Evolutionary conservation across 73 alveolate species (phyloP).

Genomic region (Effrenium voratum): DNA sequence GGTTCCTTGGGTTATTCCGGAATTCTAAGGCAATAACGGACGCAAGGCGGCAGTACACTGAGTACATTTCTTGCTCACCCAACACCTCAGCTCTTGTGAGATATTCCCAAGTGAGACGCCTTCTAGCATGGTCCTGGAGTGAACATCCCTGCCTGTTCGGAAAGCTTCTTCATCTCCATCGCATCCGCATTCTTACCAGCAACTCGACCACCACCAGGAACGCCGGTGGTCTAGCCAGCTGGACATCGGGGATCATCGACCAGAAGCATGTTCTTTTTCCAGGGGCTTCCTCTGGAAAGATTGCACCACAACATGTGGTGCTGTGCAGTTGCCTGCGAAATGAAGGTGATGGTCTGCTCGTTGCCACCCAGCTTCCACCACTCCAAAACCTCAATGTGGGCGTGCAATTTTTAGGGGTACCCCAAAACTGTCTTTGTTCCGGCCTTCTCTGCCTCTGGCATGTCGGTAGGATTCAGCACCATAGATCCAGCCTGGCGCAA

Average conservation of each 20-base stretch:
- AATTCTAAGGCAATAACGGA: background rate
- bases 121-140: background rate
- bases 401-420: no score
- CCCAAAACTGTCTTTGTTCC: no score
- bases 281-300: background rate
- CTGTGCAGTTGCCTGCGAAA: constrained; percentile 37
- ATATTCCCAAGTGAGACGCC: background rate
- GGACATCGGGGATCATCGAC: background rate
- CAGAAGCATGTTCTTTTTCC: background rate
- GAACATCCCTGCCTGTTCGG: constrained; percentile 61
- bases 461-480: constrained; percentile 57
- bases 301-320: background rate
- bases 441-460: constrained; percentile 72
- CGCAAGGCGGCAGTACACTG: constrained; percentile 68
- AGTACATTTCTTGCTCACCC: constrained; percentile 58
- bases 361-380: constrained; percentile 85
- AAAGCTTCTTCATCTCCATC: constrained; percentile 53
- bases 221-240: constrained; percentile 39
- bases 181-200: constrained; percentile 31
- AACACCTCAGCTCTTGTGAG: no score
- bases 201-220: constrained; percentile 42
- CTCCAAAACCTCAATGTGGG: constrained; percentile 28
- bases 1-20: background rate
- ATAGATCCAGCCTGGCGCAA: constrained; percentile 37
- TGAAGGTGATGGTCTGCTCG: constrained; percentile 45